Evolutionary conservation across 495 filamentous ascomycete species (phyloP), one percentile per base, ranked within the genome.

Genomic region (Neurospora sp.): DNA sequence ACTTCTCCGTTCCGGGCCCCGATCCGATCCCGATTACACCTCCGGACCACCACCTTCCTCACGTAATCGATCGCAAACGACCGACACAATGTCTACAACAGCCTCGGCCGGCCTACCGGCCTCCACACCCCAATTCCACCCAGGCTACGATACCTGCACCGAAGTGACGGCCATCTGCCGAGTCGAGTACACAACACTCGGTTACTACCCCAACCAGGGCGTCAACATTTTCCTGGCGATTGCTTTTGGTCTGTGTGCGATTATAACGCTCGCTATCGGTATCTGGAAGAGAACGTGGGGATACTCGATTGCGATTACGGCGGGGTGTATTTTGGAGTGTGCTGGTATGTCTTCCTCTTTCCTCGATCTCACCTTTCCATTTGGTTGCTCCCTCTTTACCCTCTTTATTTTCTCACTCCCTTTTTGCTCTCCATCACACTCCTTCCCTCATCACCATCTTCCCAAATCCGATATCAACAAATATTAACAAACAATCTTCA

Each of bases 201-300:
- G 90, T 40, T 92, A 92, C 82, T 88, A 85, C 74, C 91, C 91
- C 16, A 89, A 86, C 75, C 79, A 89, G 5, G 89, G 86, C 59
- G 88, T 86, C 69, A 91, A 91, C 78, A 80, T 85, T 74, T 90
- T 92, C 79, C 86, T 91, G 79, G 79, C 84, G 11, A 83, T 84
- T 48, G 84, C 83, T 62, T 93, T 88, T 73, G 89, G 81, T 31
- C 39, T 92, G 7, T 83, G 83, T 27, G 81, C 84, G 0, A 38
- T 88, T 8, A 39, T 79, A 27, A 86, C 90, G 16, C 27, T 89
- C 16, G 81, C 75, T 2, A 77, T 86, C 37, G 89, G 90, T 12
- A 71, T 90, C n/a, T 87, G 86, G 82, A 91, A 87, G 77, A 83
- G 83, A 73, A 88, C 90, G n/a, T 92, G 89, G 88, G 89, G 87